Evolutionary conservation across 2,329 filamentous ascomycete genomes (phyloP), one percentile per base, ranked within the genome.

Genomic region (Hypoxylon sp.): DNA sequence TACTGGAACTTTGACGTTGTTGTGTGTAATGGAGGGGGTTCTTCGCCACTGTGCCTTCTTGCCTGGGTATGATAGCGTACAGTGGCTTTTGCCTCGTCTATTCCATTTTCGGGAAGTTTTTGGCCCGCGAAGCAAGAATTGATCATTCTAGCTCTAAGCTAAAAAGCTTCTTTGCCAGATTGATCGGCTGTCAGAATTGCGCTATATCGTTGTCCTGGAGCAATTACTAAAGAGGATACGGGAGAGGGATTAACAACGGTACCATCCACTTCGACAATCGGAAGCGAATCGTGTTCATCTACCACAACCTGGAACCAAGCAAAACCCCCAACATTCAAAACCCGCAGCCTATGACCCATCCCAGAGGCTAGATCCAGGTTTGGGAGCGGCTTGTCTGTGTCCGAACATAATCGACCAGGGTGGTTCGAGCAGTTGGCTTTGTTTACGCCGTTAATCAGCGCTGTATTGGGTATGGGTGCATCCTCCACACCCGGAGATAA

Each of bases 301-400:
- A 93, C 83, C 74, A 88, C 89, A 28, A 93, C 84, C 74, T 93
- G 90, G 68, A 93, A 91, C 74, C 89, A 89, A 1, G 90, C 90
- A 74, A 92, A 92, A 0, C 89, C 90, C 10, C 89, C 91, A 7
- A 90, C 86, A 68, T 93, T 93, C 68, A 92, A 82, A 69, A 93
- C 84, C 13, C 91, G 87, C 52, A 93, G 79, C 46, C 90, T 85
- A 71, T 93, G 91, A 1, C 83, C 85, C 53, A 85, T 83, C 1
- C 86, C 84, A 1, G 85, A 82, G n/a, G 83, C 75, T 3, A 89
- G 78, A 19, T 83, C 78, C 5, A 89, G 75, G 1, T 75, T 77
- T 0, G 85, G 82, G 0, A 82, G 71, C 0, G 74, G 71, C 0
- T 78, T 75, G 1, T 80, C 76, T 0, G 78, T 73, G 48, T 77